These are phyloP conservation scores for Radiomyces spectabilis DNA, from an alignment of 192 early-diverging fungal species.

Conservation along the genomic window DNA sequence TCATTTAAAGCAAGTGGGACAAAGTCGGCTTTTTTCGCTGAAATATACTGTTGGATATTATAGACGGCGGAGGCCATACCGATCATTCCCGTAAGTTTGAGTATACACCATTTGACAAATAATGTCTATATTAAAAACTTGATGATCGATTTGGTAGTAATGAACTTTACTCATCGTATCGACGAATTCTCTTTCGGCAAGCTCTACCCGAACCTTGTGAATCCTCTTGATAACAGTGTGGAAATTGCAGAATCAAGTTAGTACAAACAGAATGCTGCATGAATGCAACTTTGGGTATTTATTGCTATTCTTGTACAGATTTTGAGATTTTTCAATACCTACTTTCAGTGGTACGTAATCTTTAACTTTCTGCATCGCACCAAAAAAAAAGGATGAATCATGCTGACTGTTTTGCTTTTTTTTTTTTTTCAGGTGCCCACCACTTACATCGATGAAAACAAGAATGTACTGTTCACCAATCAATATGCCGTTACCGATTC, in stretches of 20 bases:
- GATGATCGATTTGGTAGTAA: conserved; percentile 29
- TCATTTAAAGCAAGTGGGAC: not conserved
- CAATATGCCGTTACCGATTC: conserved; percentile 92
- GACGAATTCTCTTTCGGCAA: conserved; percentile 87
- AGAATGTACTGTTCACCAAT: conserved; percentile 65
- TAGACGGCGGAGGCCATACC: conserved; percentile 46
- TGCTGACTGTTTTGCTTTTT: not conserved
- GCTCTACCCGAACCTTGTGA: conserved; percentile 75
- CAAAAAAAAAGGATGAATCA: conserved; percentile 18
- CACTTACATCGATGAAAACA: conserved; percentile 55
- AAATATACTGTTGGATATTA: not conserved
- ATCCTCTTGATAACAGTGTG: conserved; percentile 80
- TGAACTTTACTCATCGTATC: conserved; percentile 95
- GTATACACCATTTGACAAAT: too few relatives aligned
- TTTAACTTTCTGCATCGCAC: too few relatives aligned
- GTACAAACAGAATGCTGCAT: not conserved
- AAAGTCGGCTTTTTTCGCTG: not conserved
- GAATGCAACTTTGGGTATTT: not conserved
- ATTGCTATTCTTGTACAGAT: conserved; percentile 25
- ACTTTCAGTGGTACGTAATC: conserved; percentile 70
- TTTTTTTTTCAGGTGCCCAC: conserved; percentile 47
- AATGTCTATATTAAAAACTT: not conserved
- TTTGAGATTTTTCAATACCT: conserved; percentile 84
- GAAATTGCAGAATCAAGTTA: conserved; percentile 55
- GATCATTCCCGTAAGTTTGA: conserved; percentile 51